Conservation (phyloP, 106 monocot species). For the Apostasia shenzhenica region DNA sequence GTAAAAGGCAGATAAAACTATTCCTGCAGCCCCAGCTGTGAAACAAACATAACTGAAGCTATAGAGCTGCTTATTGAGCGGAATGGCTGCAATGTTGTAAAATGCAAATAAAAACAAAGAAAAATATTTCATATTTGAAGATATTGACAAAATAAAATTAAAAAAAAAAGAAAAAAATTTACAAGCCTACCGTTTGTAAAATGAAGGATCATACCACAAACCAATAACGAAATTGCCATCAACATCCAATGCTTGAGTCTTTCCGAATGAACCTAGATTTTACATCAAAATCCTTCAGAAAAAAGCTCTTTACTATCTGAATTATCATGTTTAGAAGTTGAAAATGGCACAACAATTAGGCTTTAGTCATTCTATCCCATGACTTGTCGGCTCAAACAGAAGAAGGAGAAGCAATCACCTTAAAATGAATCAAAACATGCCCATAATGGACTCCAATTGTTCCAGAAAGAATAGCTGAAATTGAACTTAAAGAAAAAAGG, state of each 20-base stretch:
- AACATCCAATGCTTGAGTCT: slow-evolving; percentile 38
- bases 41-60: slow-evolving; percentile 56
- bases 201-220: slow-evolving; percentile 32
- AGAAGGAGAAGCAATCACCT: slow-evolving; percentile 18
- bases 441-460: slow-evolving; percentile 53
- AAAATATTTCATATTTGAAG: background rate
- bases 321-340: background rate
- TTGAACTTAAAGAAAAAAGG: slow-evolving; percentile 21
- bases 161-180: background rate
- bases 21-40: slow-evolving; percentile 42
- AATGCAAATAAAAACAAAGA: background rate
- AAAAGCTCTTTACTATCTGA: too few relatives aligned
- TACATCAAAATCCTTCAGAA: too few relatives aligned
- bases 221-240: slow-evolving; percentile 33
- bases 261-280: slow-evolving; percentile 22
- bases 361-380: background rate
- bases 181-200: slow-evolving; percentile 33
- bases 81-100: slow-evolving; percentile 28
- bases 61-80: slow-evolving; percentile 51
- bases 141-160: background rate
- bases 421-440: slow-evolving; percentile 43
- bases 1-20: slow-evolving; percentile 44
- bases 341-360: background rate
- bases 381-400: background rate
- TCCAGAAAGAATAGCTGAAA: slow-evolving; percentile 43